Evolutionary conservation across 352 stramenopile genomes (phyloP).

Genomic region (Pythium coloratum): DNA sequence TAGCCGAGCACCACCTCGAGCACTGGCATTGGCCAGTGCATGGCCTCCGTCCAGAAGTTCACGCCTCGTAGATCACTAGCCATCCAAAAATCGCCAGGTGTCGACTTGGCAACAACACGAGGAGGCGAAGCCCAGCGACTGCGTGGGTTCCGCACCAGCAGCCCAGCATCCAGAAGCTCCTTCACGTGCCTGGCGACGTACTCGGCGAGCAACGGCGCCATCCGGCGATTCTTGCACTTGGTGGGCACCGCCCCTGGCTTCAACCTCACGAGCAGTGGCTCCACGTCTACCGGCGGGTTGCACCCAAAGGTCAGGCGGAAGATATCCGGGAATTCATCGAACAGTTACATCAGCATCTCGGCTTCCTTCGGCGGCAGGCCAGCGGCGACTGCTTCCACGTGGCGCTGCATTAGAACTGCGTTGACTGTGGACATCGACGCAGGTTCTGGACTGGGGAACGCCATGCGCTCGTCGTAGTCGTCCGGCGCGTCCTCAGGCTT

Average conservation of each 20-base stretch:
- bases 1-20: slow-evolving; percentile 11
- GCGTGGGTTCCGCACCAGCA: neutral
- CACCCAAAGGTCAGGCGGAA: neutral
- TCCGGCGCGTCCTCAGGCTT: too few relatives aligned
- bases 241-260: neutral
- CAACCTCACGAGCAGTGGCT: neutral
- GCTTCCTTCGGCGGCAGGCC: neutral
- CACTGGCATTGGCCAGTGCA: slow-evolving; percentile 27
- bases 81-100: neutral
- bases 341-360: too few relatives aligned
- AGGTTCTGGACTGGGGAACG: neutral
- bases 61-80: neutral
- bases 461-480: too few relatives aligned
- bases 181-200: too few relatives aligned
- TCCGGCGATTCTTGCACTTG: neutral
- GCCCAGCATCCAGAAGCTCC: slow-evolving; percentile 1
- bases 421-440: neutral
- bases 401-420: too few relatives aligned
- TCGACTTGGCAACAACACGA: neutral
- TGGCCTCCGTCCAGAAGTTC: slow-evolving; percentile 21
- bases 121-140: slow-evolving; percentile 5
- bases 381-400: too few relatives aligned
- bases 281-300: neutral
- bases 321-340: too few relatives aligned
- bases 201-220: neutral